Conservation (phyloP, 768 basidiomycete genomes). For the Mycena crocata region DNA sequence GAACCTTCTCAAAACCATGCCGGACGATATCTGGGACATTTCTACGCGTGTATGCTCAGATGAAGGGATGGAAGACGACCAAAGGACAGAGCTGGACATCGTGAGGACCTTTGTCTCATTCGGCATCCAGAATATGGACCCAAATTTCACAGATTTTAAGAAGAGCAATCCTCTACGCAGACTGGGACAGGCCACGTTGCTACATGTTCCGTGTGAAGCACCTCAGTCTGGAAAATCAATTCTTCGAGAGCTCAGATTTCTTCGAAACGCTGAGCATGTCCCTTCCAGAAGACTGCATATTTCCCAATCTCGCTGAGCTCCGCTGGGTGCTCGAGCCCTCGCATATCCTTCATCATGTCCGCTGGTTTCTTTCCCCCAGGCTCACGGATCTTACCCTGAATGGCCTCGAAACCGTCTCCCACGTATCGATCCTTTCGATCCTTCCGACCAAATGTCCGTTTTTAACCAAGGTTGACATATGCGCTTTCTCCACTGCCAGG, state of each 20-base stretch:
- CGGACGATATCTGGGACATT: neutral
- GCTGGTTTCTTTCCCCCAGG: neutral
- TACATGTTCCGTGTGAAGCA: neutral
- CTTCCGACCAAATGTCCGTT: neutral
- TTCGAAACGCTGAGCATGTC: neutral
- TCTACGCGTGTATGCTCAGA: too few relatives aligned
- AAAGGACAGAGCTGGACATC: neutral
- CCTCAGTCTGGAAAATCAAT: neutral
- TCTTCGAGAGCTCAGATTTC: neutral
- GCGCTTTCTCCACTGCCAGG: too few relatives aligned
- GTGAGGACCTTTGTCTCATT: neutral
- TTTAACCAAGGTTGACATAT: neutral
- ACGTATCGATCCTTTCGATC: neutral
- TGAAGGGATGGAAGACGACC: neutral
- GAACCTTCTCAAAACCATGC: neutral
- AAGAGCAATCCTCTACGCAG: neutral
- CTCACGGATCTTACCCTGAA: neutral
- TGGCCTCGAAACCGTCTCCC: neutral
- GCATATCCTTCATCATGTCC: neutral
- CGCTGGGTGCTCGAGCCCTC: neutral
- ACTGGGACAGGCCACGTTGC: neutral
- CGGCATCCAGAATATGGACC: neutral
- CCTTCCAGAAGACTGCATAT: neutral
- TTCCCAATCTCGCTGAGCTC: slow-evolving; percentile 5
- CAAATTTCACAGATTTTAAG: neutral